Evolutionary conservation across 345 rosid species (phyloP).

Genomic region (Psidium friedrichsthalianum): DNA sequence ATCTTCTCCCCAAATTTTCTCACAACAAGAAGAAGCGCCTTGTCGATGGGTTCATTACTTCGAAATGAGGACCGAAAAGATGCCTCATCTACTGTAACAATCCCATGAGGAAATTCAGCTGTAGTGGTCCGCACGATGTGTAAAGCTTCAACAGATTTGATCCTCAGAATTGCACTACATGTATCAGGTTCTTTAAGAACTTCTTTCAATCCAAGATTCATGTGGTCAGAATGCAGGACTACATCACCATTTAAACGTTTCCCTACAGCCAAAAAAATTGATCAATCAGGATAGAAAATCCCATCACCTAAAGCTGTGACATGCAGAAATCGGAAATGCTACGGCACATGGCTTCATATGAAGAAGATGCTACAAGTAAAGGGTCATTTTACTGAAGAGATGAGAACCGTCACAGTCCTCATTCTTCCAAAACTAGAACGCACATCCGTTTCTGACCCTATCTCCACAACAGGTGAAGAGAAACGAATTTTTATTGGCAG

Average conservation of each 20-base stretch:
- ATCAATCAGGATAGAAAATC: not conserved
- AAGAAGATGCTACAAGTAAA: not conserved
- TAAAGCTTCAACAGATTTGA: conserved; percentile 37
- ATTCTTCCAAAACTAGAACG: not conserved
- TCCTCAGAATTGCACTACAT: conserved; percentile 18
- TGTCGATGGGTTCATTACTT: conserved; percentile 63
- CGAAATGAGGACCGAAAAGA: conserved; percentile 18
- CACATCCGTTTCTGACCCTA: not conserved
- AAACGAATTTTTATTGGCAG: not conserved
- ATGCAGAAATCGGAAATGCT: not conserved
- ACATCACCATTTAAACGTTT: not conserved
- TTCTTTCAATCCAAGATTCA: conserved; percentile 54
- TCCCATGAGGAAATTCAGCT: conserved; percentile 26
- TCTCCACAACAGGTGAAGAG: not conserved
- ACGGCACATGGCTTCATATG: not conserved
- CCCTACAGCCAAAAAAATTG: conserved; percentile 10
- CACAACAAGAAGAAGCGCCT: conserved; percentile 43
- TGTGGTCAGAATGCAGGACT: conserved; percentile 8
- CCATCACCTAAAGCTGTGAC: not conserved
- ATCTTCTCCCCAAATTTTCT: conserved; percentile 62
- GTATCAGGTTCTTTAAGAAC: conserved; percentile 27
- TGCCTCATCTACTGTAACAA: conserved; percentile 19
- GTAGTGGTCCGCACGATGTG: conserved; percentile 42
- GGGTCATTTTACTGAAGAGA: not conserved
- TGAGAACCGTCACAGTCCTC: not conserved